Evolutionary conservation across 768 basidiomycete genomes (phyloP).

Genomic region (Tricholoma matsutake): DNA sequence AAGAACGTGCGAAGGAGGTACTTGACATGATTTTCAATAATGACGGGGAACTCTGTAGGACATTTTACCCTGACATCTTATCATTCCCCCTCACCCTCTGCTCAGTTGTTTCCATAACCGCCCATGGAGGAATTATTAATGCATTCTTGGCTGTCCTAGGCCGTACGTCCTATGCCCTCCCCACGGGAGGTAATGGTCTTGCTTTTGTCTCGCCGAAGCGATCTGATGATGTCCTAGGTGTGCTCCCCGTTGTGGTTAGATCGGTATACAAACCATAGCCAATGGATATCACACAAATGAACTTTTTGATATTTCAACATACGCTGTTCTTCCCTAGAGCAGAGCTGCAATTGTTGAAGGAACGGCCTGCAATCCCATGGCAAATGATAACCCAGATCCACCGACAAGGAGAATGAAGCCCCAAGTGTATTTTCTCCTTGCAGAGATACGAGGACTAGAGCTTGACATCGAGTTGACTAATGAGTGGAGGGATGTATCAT

Average conservation of each 20-base stretch:
- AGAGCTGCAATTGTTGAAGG: too few relatives aligned
- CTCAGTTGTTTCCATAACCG: slow-evolving; percentile 63
- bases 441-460: too few relatives aligned
- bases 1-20: slow-evolving; percentile 45
- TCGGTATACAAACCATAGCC: slow-evolving; percentile 4
- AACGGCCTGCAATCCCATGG: too few relatives aligned
- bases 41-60: slow-evolving; percentile 46
- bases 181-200: slow-evolving; percentile 54
- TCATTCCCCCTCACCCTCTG: not conserved
- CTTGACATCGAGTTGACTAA: not conserved
- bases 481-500: not conserved
- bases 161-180: slow-evolving; percentile 42
- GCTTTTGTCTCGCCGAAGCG: not conserved
- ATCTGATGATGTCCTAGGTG: slow-evolving; percentile 9
- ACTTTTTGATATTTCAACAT: too few relatives aligned
- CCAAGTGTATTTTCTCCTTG: too few relatives aligned
- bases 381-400: too few relatives aligned
- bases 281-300: not conserved
- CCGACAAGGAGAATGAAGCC: too few relatives aligned
- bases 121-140: slow-evolving; percentile 61
- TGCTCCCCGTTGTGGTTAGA: slow-evolving; percentile 19
- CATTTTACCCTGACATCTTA: slow-evolving; percentile 3
- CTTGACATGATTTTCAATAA: slow-evolving; percentile 54
- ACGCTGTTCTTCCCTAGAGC: too few relatives aligned
- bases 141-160: slow-evolving; percentile 49